Evolutionary conservation across 202 grass and related monocot species (phyloP), one percentile per base, ranked within the genome.

Genomic region (Carex arenaria): DNA sequence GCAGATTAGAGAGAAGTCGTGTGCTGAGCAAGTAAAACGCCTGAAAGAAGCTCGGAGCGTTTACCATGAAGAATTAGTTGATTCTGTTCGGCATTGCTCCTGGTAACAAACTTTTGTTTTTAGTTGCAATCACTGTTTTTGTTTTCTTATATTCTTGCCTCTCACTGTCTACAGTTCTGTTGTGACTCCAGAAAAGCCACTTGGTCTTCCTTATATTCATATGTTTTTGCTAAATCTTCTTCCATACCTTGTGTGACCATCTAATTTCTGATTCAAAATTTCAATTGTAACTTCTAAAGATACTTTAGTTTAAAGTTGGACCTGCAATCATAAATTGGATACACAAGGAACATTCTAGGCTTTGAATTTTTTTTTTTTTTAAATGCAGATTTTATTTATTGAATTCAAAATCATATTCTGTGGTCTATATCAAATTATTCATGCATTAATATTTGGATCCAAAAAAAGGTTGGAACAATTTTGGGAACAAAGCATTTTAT

Each of bases 1-100:
- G 61, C 93, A 91, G 72, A 96, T 96, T 67, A 90, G 90, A 87
- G 93, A 96, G 84, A 93, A 90, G 49, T 93, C 90, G 30, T 96
- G 89, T 34, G 20, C 82, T 66, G 93, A 96, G 38, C 89, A 96
- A 88, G 87, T 96, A 71, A 91, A 92, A 76, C 90, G 85, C 64
- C 85, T 96, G 71, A 96, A 96, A 85, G 93, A 96, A 88, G 93
- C 90, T 40, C 85, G 93, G 8, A 93, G 89, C 80, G 88, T 85
- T 60, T 92, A 96, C 84, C 87, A 90, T 57, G 93, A 96, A 85
- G 90, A 96, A 59, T 93, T 96, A 72, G 87, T 91, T 72, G 90
- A 96, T 85, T 96, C 85, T 85, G 85, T 96, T 63, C 91, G 89
- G 32, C 90, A 93, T 83, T 93, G 93, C 84, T 89, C 90, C 81